Conservation (phyloP, 1,284 basidiomycete genomes). For the Pascua guehoae region DNA sequence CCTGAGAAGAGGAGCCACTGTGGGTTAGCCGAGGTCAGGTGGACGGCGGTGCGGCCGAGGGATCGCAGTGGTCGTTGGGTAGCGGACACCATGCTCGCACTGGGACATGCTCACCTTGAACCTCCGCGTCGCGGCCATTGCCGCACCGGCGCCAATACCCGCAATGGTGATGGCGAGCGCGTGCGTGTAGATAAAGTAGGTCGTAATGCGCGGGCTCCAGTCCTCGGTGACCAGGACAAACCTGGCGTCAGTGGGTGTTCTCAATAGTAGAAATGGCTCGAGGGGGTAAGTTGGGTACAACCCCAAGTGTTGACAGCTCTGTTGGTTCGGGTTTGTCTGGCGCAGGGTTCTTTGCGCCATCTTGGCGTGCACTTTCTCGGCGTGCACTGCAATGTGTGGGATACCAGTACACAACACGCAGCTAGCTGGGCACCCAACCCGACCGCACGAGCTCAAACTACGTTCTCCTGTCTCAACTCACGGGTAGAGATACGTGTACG, state of each 20-base stretch:
- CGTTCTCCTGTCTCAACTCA: background rate
- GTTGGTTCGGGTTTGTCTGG: no score
- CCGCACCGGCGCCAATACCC: slow-evolving; percentile 49
- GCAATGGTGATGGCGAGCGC: slow-evolving; percentile 49
- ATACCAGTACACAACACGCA: no score
- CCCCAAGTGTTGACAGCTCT: no score
- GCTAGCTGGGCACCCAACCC: no score
- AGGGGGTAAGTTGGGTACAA: no score
- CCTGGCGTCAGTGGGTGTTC: background rate
- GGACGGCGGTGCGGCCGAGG: no score
- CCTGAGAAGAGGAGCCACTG: slow-evolving; percentile 58
- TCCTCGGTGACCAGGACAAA: slow-evolving; percentile 42
- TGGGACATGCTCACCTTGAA: slow-evolving; percentile 46
- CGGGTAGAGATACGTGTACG: slow-evolving; percentile 43
- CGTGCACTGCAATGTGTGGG: no score
- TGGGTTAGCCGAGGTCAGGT: background rate
- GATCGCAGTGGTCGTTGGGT: no score
- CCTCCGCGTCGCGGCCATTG: slow-evolving; percentile 49
- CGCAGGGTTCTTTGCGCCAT: no score
- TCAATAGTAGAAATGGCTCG: background rate
- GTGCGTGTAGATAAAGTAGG: slow-evolving; percentile 46
- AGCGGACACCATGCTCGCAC: no score
- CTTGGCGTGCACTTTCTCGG: no score
- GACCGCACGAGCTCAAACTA: no score
- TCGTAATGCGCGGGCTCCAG: slow-evolving; percentile 37